Conservation (phyloP, 495 filamentous ascomycete species). For the Penicillium longicatenatum region DNA sequence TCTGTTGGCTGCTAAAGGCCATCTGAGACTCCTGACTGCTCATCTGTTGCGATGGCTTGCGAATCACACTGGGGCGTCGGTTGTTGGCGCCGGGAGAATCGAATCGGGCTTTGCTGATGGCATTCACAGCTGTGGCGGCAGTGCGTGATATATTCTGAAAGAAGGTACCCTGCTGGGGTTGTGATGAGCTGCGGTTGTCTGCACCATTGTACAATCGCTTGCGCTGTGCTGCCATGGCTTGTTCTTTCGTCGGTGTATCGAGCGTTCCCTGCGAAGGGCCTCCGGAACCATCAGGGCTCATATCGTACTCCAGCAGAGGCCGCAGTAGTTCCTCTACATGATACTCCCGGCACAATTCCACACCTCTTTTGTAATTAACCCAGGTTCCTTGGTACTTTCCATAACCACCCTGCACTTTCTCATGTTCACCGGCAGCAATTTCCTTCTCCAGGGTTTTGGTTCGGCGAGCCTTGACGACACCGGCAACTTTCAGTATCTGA, state of each 20-base stretch:
- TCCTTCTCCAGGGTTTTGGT: slow-evolving; percentile 98
- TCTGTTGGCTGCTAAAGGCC: slow-evolving; percentile 64
- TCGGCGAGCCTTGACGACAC: slow-evolving; percentile 92
- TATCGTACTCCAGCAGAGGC: slow-evolving; percentile 86
- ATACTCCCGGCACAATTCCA: slow-evolving; percentile 92
- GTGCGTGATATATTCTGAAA: slow-evolving; percentile 96
- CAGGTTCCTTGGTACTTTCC: slow-evolving; percentile 99
- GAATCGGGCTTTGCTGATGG: slow-evolving; percentile 92
- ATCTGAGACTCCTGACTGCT: slow-evolving; percentile 63
- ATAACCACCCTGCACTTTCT: slow-evolving; percentile 98
- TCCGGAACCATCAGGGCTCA: slow-evolving; percentile 73
- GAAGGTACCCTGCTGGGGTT: slow-evolving; percentile 75
- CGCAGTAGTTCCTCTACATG: slow-evolving; percentile 85
- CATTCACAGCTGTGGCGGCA: slow-evolving; percentile 86
- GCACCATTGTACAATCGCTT: slow-evolving; percentile 82
- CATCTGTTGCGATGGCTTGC: slow-evolving; percentile 61
- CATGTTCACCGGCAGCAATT: slow-evolving; percentile 91
- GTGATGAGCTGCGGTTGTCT: slow-evolving; percentile 65
- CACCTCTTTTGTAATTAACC: slow-evolving; percentile 88
- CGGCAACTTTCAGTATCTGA: slow-evolving; percentile 93
- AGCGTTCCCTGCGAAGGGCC: slow-evolving; percentile 60
- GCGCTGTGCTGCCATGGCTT: slow-evolving; percentile 95
- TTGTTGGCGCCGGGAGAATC: slow-evolving; percentile 69
- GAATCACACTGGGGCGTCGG: slow-evolving; percentile 49
- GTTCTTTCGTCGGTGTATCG: slow-evolving; percentile 97